These are phyloP conservation scores for Amanita pseudoporphyria DNA, from an alignment of 768 basidiomycete species.

Conservation along the genomic window DNA sequence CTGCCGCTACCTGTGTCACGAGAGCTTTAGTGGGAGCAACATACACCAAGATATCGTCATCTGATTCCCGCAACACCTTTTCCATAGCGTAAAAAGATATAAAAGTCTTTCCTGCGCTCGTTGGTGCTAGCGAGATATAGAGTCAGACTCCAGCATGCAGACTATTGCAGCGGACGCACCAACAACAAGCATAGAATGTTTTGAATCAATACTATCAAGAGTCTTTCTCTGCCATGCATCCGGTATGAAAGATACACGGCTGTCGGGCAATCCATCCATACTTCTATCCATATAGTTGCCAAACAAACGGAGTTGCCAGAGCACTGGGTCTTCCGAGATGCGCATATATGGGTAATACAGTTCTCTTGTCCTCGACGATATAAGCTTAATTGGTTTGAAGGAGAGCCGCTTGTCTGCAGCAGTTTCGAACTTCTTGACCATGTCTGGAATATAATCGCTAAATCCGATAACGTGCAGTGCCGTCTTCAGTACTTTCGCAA, in stretches of 20 bases:
- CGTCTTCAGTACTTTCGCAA: conserved; percentile 25
- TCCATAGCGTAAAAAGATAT: conserved; percentile 77
- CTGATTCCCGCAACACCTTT: conserved; percentile 47
- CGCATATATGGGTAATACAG: conserved; percentile 41
- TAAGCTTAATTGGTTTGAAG: conserved; percentile 50
- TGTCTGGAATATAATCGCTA: conserved; percentile 21
- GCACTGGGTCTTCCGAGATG: conserved; percentile 44
- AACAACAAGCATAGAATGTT: conserved; percentile 55
- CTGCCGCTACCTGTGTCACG: conserved; percentile 62
- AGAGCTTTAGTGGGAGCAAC: conserved; percentile 71
- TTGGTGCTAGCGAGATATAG: conserved; percentile 36
- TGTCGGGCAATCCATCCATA: conserved; percentile 53
- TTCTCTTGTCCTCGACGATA: conserved; percentile 32
- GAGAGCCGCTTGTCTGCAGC: conserved; percentile 20
- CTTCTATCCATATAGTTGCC: conserved; percentile 67
- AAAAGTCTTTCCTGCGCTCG: conserved; percentile 70
- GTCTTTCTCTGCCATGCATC: conserved; percentile 67
- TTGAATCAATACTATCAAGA: conserved; percentile 49
- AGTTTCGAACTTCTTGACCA: conserved; percentile 14
- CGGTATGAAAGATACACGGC: conserved; percentile 51
- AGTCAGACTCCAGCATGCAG: neutral
- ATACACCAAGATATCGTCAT: conserved; percentile 63
- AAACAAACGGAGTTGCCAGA: conserved; percentile 62
- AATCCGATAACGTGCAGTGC: conserved; percentile 42
- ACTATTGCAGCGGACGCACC: conserved; percentile 27